Base-by-base conservation (phyloP, 371 early-diverging fungal species). In the Mortierella sp. region DNA sequence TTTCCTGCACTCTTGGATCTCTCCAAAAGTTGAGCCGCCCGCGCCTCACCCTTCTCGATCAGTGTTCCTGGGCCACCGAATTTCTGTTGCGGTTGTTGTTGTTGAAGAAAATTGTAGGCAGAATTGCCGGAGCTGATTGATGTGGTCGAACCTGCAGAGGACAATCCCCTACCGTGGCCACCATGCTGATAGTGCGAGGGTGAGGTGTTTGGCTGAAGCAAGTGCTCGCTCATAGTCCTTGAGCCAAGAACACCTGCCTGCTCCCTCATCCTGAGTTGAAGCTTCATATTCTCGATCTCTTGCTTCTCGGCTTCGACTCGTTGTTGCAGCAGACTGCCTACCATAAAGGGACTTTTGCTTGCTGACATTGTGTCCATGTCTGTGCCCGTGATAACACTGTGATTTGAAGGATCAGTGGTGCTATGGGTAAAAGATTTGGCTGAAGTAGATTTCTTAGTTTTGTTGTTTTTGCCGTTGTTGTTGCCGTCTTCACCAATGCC, bases 11-110 rank as follows among this genome's bases (percentile, higher is more conserved):
- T 68, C 50, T 53, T 68, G 51, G 76, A 68, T 26, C 69, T 48
- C 50, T 49, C 62, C 8, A 62, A 28, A 0, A 62, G 31, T 15
- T 72, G 43, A 0, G 72, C 72, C 49, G 72, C 66, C 1, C 67
- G 62, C 1, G 47, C 60, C 42, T 73, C 76, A 5, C 64, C 60
- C 28, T 60, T 32, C 23, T 75, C 76, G 28, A 75, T 59, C 41
- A 75, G 41, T 9, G 76, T 75, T 8, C 76, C 70, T 50, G 76
- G 70, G 0, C 76, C 76, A 12, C 76, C 76, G 57, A 75, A 75
- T 60, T 67, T 73, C 31, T 53, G 59, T 5, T 47, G 37, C n/a
- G 48, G 49, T 26, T 56, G 56, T 9, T 51, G 62, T n/a, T 62
- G 62, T 6, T 55, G 55, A 19, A 6, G 28, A 8, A 21, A 21